Evolutionary conservation across 495 filamentous ascomycete species (phyloP).

Genomic region (Monascus purpureus): DNA sequence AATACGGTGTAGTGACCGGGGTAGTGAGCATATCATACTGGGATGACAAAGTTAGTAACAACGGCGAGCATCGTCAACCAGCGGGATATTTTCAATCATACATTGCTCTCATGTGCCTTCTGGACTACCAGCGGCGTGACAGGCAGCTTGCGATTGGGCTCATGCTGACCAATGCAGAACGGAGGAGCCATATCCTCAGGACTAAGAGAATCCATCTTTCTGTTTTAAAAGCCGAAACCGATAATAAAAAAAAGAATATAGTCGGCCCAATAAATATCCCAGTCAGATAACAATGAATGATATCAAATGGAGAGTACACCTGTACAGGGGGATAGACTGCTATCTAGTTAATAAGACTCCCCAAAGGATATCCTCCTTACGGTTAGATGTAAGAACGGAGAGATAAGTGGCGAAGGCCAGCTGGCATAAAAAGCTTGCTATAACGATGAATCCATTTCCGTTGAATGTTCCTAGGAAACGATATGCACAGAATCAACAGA

Average conservation of each 20-base stretch:
- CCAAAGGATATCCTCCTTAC: too few species aligned
- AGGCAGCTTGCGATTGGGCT: constrained; percentile 45
- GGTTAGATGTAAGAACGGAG: too few species aligned
- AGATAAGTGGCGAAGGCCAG: too few species aligned
- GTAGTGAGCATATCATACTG: constrained; percentile 91
- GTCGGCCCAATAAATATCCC: too few species aligned
- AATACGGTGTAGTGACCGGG: constrained; percentile 72
- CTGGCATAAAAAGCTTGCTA: too few species aligned
- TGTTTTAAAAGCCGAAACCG: constrained; percentile 7
- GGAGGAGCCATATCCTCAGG: constrained; percentile 42
- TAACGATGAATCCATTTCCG: neutral
- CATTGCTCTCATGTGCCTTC: constrained; percentile 48
- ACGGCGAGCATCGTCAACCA: neutral
- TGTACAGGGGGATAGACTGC: too few species aligned
- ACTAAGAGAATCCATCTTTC: constrained; percentile 30
- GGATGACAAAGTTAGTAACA: constrained; percentile 5
- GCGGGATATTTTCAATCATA: constrained; percentile 13
- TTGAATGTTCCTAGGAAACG: neutral
- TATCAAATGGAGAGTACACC: too few species aligned
- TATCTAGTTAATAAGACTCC: too few species aligned
- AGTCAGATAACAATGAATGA: too few species aligned
- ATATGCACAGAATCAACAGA: constrained; percentile 1
- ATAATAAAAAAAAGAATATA: too few species aligned
- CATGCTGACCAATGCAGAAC: constrained; percentile 79
- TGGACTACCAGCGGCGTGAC: constrained; percentile 50